Conservation (phyloP, 1,139 yeast genomes). For the Suhomyces terraborum region DNA sequence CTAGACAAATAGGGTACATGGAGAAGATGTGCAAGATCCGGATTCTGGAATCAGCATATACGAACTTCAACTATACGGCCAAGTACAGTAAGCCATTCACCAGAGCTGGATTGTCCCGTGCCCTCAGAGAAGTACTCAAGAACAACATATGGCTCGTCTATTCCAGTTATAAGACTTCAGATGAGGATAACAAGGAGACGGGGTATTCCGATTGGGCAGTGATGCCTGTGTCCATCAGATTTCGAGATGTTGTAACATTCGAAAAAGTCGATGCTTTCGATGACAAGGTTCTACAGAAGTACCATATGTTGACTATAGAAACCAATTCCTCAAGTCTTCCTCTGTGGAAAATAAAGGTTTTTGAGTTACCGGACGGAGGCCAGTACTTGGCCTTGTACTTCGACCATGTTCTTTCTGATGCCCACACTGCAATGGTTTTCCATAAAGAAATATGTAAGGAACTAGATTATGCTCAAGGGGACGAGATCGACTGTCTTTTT, state of each 20-base stretch:
- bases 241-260: constrained; percentile 29
- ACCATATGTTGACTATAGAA: constrained; percentile 10
- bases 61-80: constrained; percentile 33
- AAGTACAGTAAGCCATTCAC: constrained; percentile 23
- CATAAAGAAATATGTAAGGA: constrained; percentile 13
- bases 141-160: constrained; percentile 27
- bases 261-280: constrained; percentile 2
- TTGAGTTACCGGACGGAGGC: constrained; percentile 2
- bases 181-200: constrained; percentile 14
- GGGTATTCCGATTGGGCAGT: constrained; percentile 19
- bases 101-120: constrained; percentile 25
- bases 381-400: constrained; percentile 14
- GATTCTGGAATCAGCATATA: constrained; percentile 24
- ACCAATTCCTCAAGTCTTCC: constrained; percentile 22
- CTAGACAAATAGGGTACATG: constrained; percentile 5
- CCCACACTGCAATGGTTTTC: constrained; percentile 16
- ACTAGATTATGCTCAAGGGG: constrained; percentile 6
- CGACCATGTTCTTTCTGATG: constrained; percentile 20
- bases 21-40: constrained; percentile 28
- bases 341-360: constrained; percentile 32
- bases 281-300: neutral
- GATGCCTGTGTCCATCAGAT: constrained; percentile 24
- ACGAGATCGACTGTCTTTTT: constrained; percentile 4
- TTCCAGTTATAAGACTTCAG: constrained; percentile 22
- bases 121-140: constrained; percentile 24